Evolutionary conservation across 148 eudicot genomes (phyloP), one percentile per base, ranked within the genome.

Genomic region (Rheum nobile): DNA sequence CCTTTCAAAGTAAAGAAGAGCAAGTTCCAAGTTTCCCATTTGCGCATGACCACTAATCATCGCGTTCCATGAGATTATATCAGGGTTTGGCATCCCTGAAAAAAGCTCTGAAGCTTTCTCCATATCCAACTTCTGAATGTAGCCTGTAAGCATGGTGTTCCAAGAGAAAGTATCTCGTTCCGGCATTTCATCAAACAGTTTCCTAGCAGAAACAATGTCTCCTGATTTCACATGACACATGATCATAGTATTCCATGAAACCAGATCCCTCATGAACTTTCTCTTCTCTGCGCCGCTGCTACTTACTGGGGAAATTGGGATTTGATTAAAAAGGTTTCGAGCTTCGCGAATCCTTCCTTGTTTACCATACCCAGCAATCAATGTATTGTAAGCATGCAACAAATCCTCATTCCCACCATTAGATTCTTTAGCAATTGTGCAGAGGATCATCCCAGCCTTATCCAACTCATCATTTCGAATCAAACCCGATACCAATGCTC

Each of bases 201-300:
- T 75, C 67, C 84, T 76, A 41, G 87, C 90, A 39, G 84, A 79
- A 73, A 74, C 14, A 44, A 79, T 41, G 65, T 84, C 82, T 6
- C 90, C 86, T 12, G 52, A 81, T 77, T 78, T 84, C 46, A 86
- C 84, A 77, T 86, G 84, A 72, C 83, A 83, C 90, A 86, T 86
- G 43, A 86, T 84, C 90, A 86, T 82, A 70, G 84, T 75, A 79
- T 86, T 86, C 90, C 90, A 86, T 19, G 90, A 80, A 21, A 84
- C 76, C 26, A 86, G 74, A 72, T 86, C 80, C 74, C 82, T 86
- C 77, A 75, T 75, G 42, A 84, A 80, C 29, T 78, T 83, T 69
- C 54, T 69, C 44, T n/a, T 50, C 37, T 59, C 79, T 26, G n/a
- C n/a, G n/a, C 75, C 43, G 31, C 68, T 17, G 35, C 52, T 29